A percentile compares a stretch with the other conserved stretches of the same genome.
These are phyloP conservation scores for Podospora fimiseda DNA, from an alignment of 495 filamentous ascomycete species.

Conservation along the genomic window DNA sequence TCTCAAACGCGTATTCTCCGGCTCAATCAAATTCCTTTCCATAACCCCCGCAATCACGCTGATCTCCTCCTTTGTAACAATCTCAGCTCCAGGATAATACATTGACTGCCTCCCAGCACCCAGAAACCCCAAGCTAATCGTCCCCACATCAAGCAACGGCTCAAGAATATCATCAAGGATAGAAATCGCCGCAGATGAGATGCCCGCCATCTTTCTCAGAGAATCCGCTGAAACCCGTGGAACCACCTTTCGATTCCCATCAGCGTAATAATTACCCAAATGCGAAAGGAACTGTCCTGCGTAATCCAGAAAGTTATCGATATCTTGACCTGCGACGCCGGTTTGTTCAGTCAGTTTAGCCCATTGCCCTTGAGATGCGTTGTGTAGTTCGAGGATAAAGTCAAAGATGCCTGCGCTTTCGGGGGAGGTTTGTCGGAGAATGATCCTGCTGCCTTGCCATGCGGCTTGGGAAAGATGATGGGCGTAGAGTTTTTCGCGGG, in stretches of 20 bases:
- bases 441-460: not conserved
- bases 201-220: too few species aligned
- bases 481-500: not conserved
- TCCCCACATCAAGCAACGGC: not conserved
- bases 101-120: conserved; percentile 1
- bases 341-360: not conserved
- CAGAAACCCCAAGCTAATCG: not conserved
- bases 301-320: conserved; percentile 25
- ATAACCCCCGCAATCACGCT: conserved; percentile 2
- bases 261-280: conserved; percentile 27
- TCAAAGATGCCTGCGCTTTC: not conserved
- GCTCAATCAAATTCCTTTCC: conserved; percentile 8
- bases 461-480: not conserved
- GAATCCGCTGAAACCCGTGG: too few species aligned
- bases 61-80: conserved; percentile 6
- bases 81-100: conserved; percentile 1
- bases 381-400: not conserved
- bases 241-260: too few species aligned
- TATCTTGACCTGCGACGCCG: conserved; percentile 9
- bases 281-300: conserved; percentile 29
- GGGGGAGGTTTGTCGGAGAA: not conserved
- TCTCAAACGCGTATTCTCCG: conserved; percentile 9
- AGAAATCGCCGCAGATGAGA: not conserved
- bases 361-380: not conserved
- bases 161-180: not conserved